phyloP scores from a whole-genome alignment of 2,329 filamentous ascomycete species.

The Alternaria conjuncta region DNA sequence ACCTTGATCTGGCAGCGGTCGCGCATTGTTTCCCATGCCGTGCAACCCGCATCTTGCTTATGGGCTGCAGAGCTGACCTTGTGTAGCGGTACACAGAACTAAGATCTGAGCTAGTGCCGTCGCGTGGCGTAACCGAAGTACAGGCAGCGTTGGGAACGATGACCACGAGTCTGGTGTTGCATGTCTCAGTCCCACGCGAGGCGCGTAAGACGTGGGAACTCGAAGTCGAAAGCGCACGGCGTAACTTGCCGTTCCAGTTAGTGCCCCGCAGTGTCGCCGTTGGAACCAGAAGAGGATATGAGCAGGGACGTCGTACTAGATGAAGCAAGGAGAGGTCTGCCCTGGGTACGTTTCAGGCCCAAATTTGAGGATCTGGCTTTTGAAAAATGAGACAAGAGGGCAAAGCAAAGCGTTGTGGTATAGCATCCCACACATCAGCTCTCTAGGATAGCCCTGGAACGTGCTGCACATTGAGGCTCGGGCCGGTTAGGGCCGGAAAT shows the following conservation, averaged over 20 bases:
- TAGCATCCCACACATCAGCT: slow-evolving; percentile 7
- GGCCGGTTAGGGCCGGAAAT: slow-evolving; percentile 40
- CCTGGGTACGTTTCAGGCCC: slow-evolving; percentile 6
- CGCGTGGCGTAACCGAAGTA: slow-evolving; percentile 17
- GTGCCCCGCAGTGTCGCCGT: slow-evolving; percentile 6
- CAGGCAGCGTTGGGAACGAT: slow-evolving; percentile 10
- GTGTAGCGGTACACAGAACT: slow-evolving; percentile 14
- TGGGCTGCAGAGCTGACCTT: slow-evolving; percentile 13
- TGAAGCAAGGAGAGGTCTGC: slow-evolving; percentile 10
- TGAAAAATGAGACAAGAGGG: slow-evolving; percentile 4
- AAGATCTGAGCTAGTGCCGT: slow-evolving; percentile 18
- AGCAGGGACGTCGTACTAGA: slow-evolving; percentile 11
- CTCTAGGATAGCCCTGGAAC: slow-evolving; percentile 21
- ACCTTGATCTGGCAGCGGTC: neutral
- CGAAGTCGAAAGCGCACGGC: slow-evolving; percentile 9
- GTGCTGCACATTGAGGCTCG: slow-evolving; percentile 36
- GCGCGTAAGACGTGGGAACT: slow-evolving; percentile 10
- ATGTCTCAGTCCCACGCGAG: slow-evolving; percentile 12
- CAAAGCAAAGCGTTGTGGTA: slow-evolving; percentile 18
- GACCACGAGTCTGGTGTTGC: slow-evolving; percentile 17
- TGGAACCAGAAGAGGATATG: neutral
- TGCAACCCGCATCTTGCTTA: slow-evolving; percentile 17
- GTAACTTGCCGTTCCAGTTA: slow-evolving; percentile 2
- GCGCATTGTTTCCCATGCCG: slow-evolving; percentile 7
- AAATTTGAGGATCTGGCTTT: neutral